phyloP scores from a whole-genome alignment of 306 rosid genomes.

The Vicia faba region DNA sequence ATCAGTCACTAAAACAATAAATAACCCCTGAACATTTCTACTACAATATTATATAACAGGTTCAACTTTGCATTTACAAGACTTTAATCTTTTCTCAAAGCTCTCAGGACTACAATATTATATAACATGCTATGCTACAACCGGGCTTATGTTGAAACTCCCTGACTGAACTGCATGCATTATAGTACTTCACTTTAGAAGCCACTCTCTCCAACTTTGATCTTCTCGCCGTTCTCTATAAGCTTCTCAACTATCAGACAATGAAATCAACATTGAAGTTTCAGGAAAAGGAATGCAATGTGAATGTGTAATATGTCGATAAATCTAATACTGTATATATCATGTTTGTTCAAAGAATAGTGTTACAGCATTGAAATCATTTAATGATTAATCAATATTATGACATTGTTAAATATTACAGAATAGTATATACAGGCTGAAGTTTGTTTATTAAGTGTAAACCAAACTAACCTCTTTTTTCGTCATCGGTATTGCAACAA shows the following conservation, averaged over 20 bases:
- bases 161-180: neutral
- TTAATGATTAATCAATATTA: conserved; percentile 22
- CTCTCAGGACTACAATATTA: neutral
- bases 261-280: neutral
- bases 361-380: conserved; percentile 15
- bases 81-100: neutral
- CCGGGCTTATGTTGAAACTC: neutral
- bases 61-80: neutral
- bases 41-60: neutral
- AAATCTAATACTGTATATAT: neutral
- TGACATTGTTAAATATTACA: conserved; percentile 17
- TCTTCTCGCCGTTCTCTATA: neutral
- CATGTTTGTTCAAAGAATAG: conserved; percentile 24
- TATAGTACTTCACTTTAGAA: neutral
- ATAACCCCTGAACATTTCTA: neutral
- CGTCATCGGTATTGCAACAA: conserved; percentile 33
- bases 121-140: neutral
- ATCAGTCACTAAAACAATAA: neutral
- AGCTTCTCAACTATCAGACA: conserved; percentile 2
- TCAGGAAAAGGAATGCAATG: neutral
- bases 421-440: conserved; percentile 35
- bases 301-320: neutral
- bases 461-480: conserved; percentile 42
- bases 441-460: neutral
- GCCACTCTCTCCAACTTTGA: neutral